Conservation (phyloP, 108 stramenopile genomes). For the Conticribra guillardii region DNA sequence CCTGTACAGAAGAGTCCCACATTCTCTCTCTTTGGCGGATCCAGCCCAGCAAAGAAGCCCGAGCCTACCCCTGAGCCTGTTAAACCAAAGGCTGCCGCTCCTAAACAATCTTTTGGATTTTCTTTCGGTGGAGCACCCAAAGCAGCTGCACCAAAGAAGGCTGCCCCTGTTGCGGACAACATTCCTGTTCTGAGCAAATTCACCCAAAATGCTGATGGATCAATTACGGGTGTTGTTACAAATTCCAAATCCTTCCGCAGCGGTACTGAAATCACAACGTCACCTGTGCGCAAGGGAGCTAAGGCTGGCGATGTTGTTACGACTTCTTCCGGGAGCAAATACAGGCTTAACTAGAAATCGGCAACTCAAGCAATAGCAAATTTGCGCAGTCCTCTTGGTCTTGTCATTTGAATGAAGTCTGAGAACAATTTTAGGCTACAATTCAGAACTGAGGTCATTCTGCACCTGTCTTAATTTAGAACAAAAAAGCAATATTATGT, state of each 20-base stretch:
- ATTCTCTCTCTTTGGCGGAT: slow-evolving; percentile 27
- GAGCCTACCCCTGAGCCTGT: slow-evolving; percentile 23
- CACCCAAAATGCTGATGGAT: slow-evolving; percentile 78
- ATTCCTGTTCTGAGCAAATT: slow-evolving; percentile 80
- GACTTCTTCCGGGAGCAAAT: slow-evolving; percentile 85
- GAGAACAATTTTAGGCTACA: not conserved
- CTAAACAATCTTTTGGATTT: slow-evolving; percentile 21
- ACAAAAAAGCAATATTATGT: too few species aligned
- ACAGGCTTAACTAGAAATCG: slow-evolving; percentile 69
- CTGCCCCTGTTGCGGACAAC: slow-evolving; percentile 49
- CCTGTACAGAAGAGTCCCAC: slow-evolving; percentile 4
- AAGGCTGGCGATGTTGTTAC: slow-evolving; percentile 71
- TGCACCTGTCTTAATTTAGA: too few species aligned
- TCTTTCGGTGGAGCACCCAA: slow-evolving; percentile 31
- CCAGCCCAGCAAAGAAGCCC: slow-evolving; percentile 20
- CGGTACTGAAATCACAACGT: slow-evolving; percentile 87
- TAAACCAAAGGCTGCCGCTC: slow-evolving; percentile 17
- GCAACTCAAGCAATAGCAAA: too few species aligned
- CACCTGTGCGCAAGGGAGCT: slow-evolving; percentile 75
- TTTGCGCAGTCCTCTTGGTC: too few species aligned
- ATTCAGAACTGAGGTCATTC: too few species aligned
- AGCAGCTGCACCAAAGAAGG: slow-evolving; percentile 33
- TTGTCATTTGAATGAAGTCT: not conserved
- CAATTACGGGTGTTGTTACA: slow-evolving; percentile 76
- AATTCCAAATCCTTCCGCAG: slow-evolving; percentile 74